Base-by-base conservation (phyloP, 2,329 filamentous ascomycete species). In the Bipolaris cookei region DNA sequence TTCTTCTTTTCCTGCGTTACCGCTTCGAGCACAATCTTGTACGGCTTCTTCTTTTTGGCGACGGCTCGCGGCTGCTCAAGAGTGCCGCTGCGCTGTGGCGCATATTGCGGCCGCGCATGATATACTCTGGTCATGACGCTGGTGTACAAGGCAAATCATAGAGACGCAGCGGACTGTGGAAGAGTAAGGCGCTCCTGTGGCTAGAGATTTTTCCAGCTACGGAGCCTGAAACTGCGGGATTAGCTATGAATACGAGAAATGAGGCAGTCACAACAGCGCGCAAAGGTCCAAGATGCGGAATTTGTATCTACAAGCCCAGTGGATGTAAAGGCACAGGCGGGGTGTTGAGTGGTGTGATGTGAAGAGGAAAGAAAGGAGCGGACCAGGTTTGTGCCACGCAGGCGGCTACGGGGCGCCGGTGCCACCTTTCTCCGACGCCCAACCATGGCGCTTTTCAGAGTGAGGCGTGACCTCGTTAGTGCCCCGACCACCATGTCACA, bases 1-100 rank as follows among this genome's bases (percentile, higher is more conserved):
- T 84, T 87, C 68, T 83, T 86, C 75, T 86, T 86, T 69, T 85
- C 83, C 60, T 84, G 83, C 3, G 84, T 82, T 43, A 87, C 77
- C 14, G 79, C 80, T 69, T 86, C 83, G 54, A 87, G 76, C 25
- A 88, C 79, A 47, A 87, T 82, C 68, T 86, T 87, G 73, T 87
- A 82, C 1, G 76, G 74, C 58, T 81, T 80, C 58, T 80, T 79
- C 59, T 70, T 71, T 56, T 63, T 66, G 54, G 62, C 54, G 35
- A 45, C 61, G 37, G 69, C 62, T 44, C 62, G 68, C 45, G 65
- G 53, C 47, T 68, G 67, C 30, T 70, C 66, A 60, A 66, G 55
- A 35, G 61, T 51, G 39, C 56, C 53, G 23, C 65, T 39, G 46
- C 61, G 64, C 53, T 58, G 56, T 10, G 60, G 49, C 54, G 64